Evolutionary conservation across 2,329 filamentous ascomycete genomes (phyloP), one percentile per base, ranked within the genome.

Genomic region (Ophiostoma tasmaniense): DNA sequence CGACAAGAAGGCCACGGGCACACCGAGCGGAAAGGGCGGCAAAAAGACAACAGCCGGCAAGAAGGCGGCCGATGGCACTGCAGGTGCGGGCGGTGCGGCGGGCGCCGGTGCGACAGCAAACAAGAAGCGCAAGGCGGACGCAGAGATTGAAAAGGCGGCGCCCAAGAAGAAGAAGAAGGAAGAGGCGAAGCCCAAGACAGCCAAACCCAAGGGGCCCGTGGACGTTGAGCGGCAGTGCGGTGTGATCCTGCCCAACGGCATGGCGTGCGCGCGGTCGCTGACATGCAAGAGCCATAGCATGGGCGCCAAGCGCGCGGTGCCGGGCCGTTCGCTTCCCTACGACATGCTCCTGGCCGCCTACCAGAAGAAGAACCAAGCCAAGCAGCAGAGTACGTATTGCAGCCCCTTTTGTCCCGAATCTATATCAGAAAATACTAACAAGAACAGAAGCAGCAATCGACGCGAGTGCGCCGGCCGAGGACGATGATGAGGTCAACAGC

Each of bases 361-460:
- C 75, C 91, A 95, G 78, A 97, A 98, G 84, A 98, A 97, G 83
- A 99, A 99, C 75, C 95, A 98, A 78, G 95, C 95, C 28, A 96
- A 97, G 76, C 92, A 97, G 81, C 95, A 98, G 39, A 64, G 61
- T 64, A 22, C 2, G 61, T 64, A 10, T 62, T 22, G 10, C 22
- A n/a, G 1, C 25, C 11, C 8, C 13, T 3, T 55, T 8, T 25
- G 11, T 11, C n/a, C n/a, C n/a, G n/a, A n/a, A n/a, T 55, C n/a
- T n/a, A 25, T 10, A 55, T 3, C 33, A 25, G 45, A 25, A 22
- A 4, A 55, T 39, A 28, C 52, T 64, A 45, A 37, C 61, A 22
- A 13, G 10, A 6, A 25, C 20, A 64, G 20, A 97, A 81, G 93
- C 93, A 45, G 93, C 93, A 50, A 90, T 99, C 73, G 93, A 98